Evolutionary conservation across 805 yeast genomes (phyloP).

Genomic region (Teunomyces tritomae): DNA sequence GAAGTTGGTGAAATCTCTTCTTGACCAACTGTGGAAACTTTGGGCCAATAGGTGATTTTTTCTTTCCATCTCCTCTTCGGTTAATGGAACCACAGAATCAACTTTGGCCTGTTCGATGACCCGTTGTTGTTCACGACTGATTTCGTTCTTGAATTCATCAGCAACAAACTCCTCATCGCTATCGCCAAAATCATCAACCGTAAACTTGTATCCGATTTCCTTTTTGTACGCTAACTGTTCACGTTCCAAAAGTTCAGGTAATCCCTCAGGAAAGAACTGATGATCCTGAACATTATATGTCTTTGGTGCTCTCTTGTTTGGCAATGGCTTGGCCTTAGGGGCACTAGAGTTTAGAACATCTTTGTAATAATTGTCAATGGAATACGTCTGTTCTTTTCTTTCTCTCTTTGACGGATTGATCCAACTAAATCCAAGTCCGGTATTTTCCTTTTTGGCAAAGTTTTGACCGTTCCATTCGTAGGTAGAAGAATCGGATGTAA

Average conservation of each 20-base stretch:
- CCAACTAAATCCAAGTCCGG: slow-evolving; percentile 52
- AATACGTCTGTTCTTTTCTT: slow-evolving; percentile 74
- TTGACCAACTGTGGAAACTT: slow-evolving; percentile 68
- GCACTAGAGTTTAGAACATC: slow-evolving; percentile 52
- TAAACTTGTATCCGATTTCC: slow-evolving; percentile 55
- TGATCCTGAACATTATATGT: slow-evolving; percentile 63
- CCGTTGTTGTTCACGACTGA: slow-evolving; percentile 35
- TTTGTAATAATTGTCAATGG: slow-evolving; percentile 72
- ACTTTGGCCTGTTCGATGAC: slow-evolving; percentile 53
- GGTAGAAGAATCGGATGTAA: slow-evolving; percentile 82
- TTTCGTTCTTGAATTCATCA: slow-evolving; percentile 42
- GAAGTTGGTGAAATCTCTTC: slow-evolving; percentile 71
- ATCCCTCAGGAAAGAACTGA: slow-evolving; percentile 63
- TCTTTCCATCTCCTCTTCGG: slow-evolving; percentile 56
- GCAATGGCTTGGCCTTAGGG: slow-evolving; percentile 12
- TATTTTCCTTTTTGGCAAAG: slow-evolving; percentile 55
- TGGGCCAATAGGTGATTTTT: slow-evolving; percentile 53
- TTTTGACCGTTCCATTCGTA: slow-evolving; percentile 97
- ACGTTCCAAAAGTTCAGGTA: slow-evolving; percentile 53
- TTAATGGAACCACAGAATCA: slow-evolving; percentile 54
- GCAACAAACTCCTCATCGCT: slow-evolving; percentile 49
- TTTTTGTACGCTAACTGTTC: slow-evolving; percentile 66
- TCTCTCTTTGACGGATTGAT: slow-evolving; percentile 75
- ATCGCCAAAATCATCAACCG: slow-evolving; percentile 60
- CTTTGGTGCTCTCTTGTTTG: slow-evolving; percentile 55